Evolutionary conservation across 495 filamentous ascomycete species (phyloP).

Genomic region (Cercophora newfieldiana): DNA sequence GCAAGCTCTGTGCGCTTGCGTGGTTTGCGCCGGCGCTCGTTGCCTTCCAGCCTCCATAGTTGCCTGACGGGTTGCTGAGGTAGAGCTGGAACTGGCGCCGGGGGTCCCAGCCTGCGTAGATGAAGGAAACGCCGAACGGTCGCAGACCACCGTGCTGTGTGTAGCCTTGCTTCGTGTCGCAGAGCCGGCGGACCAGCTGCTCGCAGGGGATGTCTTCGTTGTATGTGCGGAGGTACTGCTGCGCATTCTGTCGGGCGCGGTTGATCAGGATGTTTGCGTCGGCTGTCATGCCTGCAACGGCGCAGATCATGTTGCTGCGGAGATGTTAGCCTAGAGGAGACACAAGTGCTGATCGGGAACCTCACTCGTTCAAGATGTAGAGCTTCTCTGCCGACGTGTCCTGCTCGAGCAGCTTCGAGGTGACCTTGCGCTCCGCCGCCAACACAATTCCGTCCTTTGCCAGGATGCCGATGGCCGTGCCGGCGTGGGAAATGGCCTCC

Average conservation of each 20-base stretch:
- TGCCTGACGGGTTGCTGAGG: conserved; percentile 98
- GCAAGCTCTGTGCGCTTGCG: conserved; percentile 90
- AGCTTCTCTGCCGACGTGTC: conserved; percentile 99
- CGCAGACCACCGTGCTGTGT: conserved; percentile 97
- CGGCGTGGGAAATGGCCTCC: conserved; percentile 97
- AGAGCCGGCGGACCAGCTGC: conserved; percentile 93
- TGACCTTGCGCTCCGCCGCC: conserved; percentile 98
- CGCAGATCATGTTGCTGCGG: conserved; percentile 97
- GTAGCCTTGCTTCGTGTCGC: conserved; percentile 99
- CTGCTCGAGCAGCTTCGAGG: conserved; percentile 98
- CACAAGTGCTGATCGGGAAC: conserved; percentile 23
- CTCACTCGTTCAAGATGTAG: conserved; percentile 96
- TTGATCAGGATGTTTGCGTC: conserved; percentile 99
- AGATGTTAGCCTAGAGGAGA: not conserved
- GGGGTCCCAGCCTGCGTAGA: conserved; percentile 96
- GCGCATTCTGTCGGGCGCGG: conserved; percentile 93
- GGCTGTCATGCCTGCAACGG: conserved; percentile 97
- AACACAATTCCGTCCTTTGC: conserved; percentile 98
- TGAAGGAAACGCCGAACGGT: conserved; percentile 98
- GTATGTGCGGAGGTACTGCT: conserved; percentile 97
- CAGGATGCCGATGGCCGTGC: conserved; percentile 92
- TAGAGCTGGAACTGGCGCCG: conserved; percentile 98
- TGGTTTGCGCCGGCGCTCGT: conserved; percentile 98
- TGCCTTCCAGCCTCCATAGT: conserved; percentile 99
- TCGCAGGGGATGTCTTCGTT: conserved; percentile 99